Conservation (phyloP, 2,329 filamentous ascomycete species). For the Endocalyx cinctus region DNA sequence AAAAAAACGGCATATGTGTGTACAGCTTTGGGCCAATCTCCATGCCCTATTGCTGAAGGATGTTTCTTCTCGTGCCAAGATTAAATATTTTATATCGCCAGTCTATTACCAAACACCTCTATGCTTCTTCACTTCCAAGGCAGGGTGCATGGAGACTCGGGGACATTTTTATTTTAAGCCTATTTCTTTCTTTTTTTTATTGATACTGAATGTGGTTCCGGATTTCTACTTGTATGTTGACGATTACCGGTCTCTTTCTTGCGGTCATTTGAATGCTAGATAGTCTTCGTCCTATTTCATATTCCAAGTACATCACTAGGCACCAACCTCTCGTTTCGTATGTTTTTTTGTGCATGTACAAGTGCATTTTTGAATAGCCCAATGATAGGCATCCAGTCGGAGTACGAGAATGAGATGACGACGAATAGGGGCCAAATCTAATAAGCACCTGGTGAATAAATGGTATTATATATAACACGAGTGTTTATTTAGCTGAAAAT, state of each 20-base stretch:
- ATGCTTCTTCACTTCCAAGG: slow-evolving; percentile 31
- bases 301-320: not conserved
- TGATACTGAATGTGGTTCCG: no score
- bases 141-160: slow-evolving; percentile 61
- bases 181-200: slow-evolving; percentile 1
- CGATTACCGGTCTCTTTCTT: no score
- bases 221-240: not conserved
- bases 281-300: not conserved
- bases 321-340: not conserved
- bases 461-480: no score
- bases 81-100: slow-evolving; percentile 35
- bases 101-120: slow-evolving; percentile 64
- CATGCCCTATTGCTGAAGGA: slow-evolving; percentile 43
- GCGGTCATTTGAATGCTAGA: not conserved
- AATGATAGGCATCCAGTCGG: no score
- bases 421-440: no score
- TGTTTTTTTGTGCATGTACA: no score
- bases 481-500: no score
- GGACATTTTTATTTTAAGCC: slow-evolving; percentile 37
- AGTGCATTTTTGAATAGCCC: no score
- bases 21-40: slow-evolving; percentile 40
- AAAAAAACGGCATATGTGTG: slow-evolving; percentile 43
- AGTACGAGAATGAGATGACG: no score
- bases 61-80: slow-evolving; percentile 47
- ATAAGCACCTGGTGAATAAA: no score